Conservation (phyloP, 805 yeast species). For the Schizosaccharomyces pombe region DNA sequence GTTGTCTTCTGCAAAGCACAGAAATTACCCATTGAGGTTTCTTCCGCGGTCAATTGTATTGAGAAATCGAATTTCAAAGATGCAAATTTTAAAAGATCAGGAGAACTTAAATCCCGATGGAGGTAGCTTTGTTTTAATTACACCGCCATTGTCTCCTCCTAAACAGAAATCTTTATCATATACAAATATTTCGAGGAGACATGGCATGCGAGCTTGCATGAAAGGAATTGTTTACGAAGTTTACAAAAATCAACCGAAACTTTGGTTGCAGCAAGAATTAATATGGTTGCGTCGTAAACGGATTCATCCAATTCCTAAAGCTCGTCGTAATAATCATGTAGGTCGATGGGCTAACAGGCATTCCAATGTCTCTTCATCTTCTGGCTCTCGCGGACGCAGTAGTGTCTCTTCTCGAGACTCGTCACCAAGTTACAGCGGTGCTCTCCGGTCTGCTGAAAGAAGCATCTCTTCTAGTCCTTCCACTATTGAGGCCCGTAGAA, state of each 20-base stretch:
- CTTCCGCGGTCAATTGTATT: not conserved
- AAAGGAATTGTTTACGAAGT: not conserved
- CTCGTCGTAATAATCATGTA: not conserved
- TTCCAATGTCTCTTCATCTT: not conserved
- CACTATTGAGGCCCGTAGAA: not conserved
- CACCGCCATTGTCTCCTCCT: not conserved
- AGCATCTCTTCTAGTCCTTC: not conserved
- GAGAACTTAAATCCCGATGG: not conserved
- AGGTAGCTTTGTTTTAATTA: not conserved
- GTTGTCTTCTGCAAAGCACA: not conserved
- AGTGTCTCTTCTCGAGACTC: not conserved
- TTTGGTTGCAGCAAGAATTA: not conserved
- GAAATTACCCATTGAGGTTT: not conserved
- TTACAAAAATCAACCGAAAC: not conserved
- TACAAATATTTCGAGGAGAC: too few species aligned
- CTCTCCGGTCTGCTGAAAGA: not conserved
- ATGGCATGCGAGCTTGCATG: not conserved
- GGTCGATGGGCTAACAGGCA: not conserved
- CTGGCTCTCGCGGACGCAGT: too few species aligned
- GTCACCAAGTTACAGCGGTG: not conserved
- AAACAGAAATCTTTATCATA: not conserved
- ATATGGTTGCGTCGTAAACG: not conserved
- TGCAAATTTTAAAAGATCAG: not conserved
- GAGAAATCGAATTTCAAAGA: not conserved
- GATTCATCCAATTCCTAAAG: not conserved